Evolutionary conservation across 495 filamentous ascomycete genomes (phyloP).

Genomic region (Cercophora sp.): DNA sequence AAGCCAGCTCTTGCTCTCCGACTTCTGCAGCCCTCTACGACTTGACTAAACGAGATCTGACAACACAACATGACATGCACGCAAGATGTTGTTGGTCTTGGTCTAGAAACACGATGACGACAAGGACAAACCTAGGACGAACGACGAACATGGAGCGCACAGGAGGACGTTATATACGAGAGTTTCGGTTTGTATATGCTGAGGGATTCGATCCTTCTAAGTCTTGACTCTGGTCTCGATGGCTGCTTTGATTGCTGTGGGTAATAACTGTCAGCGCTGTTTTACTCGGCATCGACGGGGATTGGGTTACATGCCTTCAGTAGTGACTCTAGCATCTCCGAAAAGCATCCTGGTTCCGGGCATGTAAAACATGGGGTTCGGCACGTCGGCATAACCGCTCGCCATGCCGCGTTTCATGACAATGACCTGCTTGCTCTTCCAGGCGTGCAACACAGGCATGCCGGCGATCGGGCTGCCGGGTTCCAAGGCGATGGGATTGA

Average conservation of each 20-base stretch:
- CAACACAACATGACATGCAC: too few relatives aligned
- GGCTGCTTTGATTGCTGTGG: slow-evolving; percentile 48
- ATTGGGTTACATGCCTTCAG: slow-evolving; percentile 54
- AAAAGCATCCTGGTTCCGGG: slow-evolving; percentile 80
- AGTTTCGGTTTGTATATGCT: background rate
- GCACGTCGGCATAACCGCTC: slow-evolving; percentile 79
- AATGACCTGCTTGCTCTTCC: slow-evolving; percentile 85
- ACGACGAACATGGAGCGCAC: too few relatives aligned
- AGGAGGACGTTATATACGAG: slow-evolving; percentile 8
- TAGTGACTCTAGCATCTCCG: slow-evolving; percentile 74
- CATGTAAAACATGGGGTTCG: slow-evolving; percentile 87
- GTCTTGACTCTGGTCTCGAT: slow-evolving; percentile 42
- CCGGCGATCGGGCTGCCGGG: slow-evolving; percentile 74
- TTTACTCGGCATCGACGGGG: background rate
- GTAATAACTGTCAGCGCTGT: slow-evolving; percentile 9
- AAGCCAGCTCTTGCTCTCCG: too few relatives aligned
- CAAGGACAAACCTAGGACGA: too few relatives aligned
- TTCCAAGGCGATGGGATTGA: slow-evolving; percentile 79
- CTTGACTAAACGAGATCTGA: too few relatives aligned
- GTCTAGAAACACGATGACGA: too few relatives aligned
- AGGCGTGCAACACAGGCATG: slow-evolving; percentile 81
- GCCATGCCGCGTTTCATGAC: slow-evolving; percentile 84
- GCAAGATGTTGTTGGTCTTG: too few relatives aligned
- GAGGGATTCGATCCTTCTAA: slow-evolving; percentile 12
- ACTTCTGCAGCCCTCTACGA: too few relatives aligned